phyloP scores from a whole-genome alignment of 2,329 filamentous ascomycete genomes.

The Oidium heveae region DNA sequence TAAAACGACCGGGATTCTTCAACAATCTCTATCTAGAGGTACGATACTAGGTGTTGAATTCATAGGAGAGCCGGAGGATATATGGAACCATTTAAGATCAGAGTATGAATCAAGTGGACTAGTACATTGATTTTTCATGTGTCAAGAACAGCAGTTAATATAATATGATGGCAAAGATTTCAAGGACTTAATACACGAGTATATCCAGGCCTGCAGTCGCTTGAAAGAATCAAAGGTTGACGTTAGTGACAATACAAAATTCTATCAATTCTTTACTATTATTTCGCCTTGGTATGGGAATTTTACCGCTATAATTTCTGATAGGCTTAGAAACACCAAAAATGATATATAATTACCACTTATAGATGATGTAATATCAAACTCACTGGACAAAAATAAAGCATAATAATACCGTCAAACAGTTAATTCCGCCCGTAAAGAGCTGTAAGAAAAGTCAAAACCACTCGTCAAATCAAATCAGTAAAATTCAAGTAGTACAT shows the following conservation, averaged over 20 bases:
- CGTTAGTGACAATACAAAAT: slow-evolving; percentile 1
- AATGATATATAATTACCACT: not conserved
- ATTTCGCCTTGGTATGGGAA: not conserved
- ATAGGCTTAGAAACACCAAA: slow-evolving; percentile 1
- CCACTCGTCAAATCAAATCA: no score
- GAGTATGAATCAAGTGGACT: not conserved
- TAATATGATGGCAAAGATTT: slow-evolving; percentile 1
- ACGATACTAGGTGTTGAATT: not conserved
- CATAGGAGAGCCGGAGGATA: not conserved
- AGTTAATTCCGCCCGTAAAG: not conserved
- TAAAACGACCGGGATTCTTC: not conserved
- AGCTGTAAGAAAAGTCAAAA: not conserved
- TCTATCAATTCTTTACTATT: slow-evolving; percentile 1
- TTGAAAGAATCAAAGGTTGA: slow-evolving; percentile 1
- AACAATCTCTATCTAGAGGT: not conserved
- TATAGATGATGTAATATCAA: slow-evolving; percentile 1
- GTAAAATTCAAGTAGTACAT: no score
- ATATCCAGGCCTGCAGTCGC: not conserved
- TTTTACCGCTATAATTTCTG: not conserved
- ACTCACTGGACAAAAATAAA: not conserved
- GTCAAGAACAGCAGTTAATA: not conserved
- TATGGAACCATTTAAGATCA: not conserved
- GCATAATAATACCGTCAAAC: not conserved
- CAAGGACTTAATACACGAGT: not conserved
- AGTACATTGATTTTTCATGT: not conserved